Percentiles rank a stretch among this genome's conserved stretches.
Conservation (phyloP, 2,329 filamentous ascomycete species). For the Microcera coccophila region DNA sequence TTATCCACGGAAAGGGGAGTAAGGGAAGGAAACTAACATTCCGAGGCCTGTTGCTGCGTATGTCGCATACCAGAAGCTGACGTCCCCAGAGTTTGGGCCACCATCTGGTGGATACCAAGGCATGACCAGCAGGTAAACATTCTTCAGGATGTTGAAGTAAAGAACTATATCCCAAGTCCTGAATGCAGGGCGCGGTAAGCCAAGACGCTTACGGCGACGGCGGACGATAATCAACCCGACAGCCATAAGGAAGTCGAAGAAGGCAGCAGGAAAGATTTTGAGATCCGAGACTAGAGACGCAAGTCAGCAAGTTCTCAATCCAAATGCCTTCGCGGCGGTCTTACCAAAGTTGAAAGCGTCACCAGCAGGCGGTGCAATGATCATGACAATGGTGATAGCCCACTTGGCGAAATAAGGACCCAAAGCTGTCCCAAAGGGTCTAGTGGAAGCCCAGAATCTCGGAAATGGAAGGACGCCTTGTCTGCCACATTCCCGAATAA, state of each 20-base stretch:
- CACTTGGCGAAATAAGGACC: constrained; percentile 57
- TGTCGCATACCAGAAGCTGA: constrained; percentile 71
- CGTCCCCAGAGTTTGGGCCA: constrained; percentile 58
- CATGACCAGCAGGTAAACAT: constrained; percentile 62
- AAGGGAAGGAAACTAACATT: constrained; percentile 46
- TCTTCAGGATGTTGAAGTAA: constrained; percentile 56
- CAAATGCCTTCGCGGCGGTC: constrained; percentile 4
- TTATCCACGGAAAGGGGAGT: background rate
- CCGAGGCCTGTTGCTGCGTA: constrained; percentile 62
- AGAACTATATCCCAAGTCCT: constrained; percentile 56
- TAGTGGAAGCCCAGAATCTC: constrained; percentile 57
- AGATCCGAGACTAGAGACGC: constrained; percentile 51
- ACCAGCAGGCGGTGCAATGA: constrained; percentile 56
- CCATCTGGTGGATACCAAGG: constrained; percentile 66
- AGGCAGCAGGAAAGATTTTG: constrained; percentile 51
- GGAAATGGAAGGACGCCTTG: constrained; percentile 59
- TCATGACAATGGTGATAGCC: constrained; percentile 55
- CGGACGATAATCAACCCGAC: constrained; percentile 57
- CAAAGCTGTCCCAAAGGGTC: constrained; percentile 59
- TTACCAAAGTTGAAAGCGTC: constrained; percentile 62
- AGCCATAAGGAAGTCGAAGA: constrained; percentile 56
- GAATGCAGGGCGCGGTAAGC: constrained; percentile 49
- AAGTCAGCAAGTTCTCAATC: background rate
- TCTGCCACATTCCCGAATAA: constrained; percentile 57
- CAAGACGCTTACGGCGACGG: constrained; percentile 47